Conservation (phyloP, 139 green algal genomes). For the Desmodesmus armatus region DNA sequence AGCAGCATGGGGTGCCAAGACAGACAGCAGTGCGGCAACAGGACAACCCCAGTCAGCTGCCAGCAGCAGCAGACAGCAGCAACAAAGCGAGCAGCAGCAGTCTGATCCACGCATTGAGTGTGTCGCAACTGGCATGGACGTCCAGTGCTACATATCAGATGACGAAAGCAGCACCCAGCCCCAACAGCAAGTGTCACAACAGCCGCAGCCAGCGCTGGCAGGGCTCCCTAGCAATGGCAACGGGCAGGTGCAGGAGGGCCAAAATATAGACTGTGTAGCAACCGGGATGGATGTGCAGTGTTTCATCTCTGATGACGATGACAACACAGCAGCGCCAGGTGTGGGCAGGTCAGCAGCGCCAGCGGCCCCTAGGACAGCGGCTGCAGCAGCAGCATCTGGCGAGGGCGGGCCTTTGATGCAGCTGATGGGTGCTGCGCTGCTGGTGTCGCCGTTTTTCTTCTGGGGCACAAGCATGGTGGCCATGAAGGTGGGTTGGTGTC, state of each 20-base stretch:
- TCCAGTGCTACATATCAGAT: too few species aligned
- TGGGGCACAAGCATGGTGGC: slow-evolving; percentile 97
- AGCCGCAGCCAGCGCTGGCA: too few species aligned
- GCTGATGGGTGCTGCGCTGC: slow-evolving; percentile 58
- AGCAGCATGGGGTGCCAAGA: too few species aligned
- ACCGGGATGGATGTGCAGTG: slow-evolving; percentile 62
- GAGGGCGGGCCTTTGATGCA: neutral
- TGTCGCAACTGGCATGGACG: neutral
- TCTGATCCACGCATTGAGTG: too few species aligned
- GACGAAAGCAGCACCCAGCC: too few species aligned
- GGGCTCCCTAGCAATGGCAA: too few species aligned
- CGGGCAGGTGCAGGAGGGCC: neutral
- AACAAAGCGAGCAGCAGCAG: too few species aligned
- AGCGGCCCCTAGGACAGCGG: neutral
- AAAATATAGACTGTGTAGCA: slow-evolving; percentile 54
- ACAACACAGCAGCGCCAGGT: slow-evolving; percentile 3
- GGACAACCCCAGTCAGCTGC: too few species aligned
- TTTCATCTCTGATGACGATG: slow-evolving; percentile 39
- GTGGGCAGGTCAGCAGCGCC: neutral
- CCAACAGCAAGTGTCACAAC: too few species aligned
- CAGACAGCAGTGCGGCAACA: too few species aligned
- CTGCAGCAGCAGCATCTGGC: neutral
- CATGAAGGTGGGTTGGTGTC: slow-evolving; percentile 88
- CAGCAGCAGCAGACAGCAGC: too few species aligned
- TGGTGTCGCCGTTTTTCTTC: slow-evolving; percentile 97